Percentiles rank a stretch among this genome's conserved stretches.
Conservation (phyloP, 176 grass and related monocot species). For the Phragmites australis region DNA sequence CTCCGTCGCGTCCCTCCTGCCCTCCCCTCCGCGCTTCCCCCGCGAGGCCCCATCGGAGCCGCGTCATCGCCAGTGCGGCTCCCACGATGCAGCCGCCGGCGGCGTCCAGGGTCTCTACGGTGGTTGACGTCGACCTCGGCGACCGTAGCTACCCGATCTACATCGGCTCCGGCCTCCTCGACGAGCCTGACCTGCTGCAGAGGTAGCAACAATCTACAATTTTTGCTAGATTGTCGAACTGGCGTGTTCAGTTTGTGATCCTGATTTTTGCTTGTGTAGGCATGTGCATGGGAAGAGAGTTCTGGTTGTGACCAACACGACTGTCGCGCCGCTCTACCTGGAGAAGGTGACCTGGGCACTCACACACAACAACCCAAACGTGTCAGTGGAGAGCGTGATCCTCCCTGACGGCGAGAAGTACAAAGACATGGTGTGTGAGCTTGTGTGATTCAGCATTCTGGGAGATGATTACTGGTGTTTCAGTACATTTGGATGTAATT, state of each 20-base stretch:
- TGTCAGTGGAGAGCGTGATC: conserved; percentile 87
- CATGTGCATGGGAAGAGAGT: conserved; percentile 94
- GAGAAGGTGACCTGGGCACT: conserved; percentile 89
- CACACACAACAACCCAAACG: conserved; percentile 61
- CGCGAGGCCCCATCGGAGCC: conserved; percentile 17
- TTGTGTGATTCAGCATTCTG: not conserved
- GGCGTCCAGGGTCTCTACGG: conserved; percentile 70
- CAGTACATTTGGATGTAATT: not conserved
- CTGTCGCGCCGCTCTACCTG: conserved; percentile 75
- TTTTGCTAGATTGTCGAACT: not conserved
- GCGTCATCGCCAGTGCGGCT: conserved; percentile 45
- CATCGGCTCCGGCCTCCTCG: conserved; percentile 74
- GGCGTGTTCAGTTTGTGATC: not conserved
- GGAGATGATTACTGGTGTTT: not conserved
- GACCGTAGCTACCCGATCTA: conserved; percentile 98
- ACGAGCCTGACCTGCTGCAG: conserved; percentile 82
- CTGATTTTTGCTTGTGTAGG: conserved; percentile 40
- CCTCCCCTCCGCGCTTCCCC: conserved; percentile 16
- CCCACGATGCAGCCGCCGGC: conserved; percentile 55
- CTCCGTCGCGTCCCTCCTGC: conserved; percentile 12
- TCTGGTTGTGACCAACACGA: conserved; percentile 93
- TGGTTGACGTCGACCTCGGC: conserved; percentile 90
- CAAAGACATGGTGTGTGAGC: conserved; percentile 90
- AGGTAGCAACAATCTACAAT: conserved; percentile 45
- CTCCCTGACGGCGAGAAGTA: conserved; percentile 88